Evolutionary conservation across 2,329 filamentous ascomycete genomes (phyloP), one percentile per base, ranked within the genome.

Genomic region (Sphaerulina musiva): DNA sequence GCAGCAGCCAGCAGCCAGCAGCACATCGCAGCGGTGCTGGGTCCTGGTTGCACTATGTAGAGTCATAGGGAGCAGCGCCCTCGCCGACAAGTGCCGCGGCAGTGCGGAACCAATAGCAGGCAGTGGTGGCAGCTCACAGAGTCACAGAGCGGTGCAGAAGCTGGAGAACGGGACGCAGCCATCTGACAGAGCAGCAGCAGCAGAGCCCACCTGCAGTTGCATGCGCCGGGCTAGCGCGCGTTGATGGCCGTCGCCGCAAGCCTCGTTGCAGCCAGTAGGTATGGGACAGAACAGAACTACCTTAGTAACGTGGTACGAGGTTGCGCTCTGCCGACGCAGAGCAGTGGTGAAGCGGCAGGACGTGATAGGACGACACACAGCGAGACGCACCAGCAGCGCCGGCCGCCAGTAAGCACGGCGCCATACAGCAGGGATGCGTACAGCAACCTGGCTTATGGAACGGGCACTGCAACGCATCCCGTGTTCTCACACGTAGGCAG

Each of bases 11-110:
- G 41, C 20, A 14, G 43, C 23, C 44, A 36, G 38, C 23, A 42
- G 20, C 39, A 36, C 51, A 23, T 39, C 29, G 20, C 46, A 38
- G 32, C 44, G 51, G 46, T 51, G 42, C 45, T 56, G 54, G 57
- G 50, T 59, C 51, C 51, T 57, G 51, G 48, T 14, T 39, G 57
- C 57, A 49, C 57, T 59, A 17, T 17, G 14, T 17, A 59, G 46
- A 51, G 41, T 48, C 34, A 54, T 53, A 55, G 53, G 53, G 56
- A 58, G 56, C 52, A 45, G 51, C 55, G 55, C 48, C 52, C 48
- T 57, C 48, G 48, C 46, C 36, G 7, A 48, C 32, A 36, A 36
- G 48, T 49, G 47, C 38, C 47, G 36, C 55, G 55, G 52, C 48
- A 40, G 31, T 32, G 51, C 55, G 48, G 42, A 52, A 47, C 50